Evolutionary conservation across 352 stramenopile species (phyloP), one percentile per base, ranked within the genome.

Genomic region (Globisporangium megalacanthum): DNA sequence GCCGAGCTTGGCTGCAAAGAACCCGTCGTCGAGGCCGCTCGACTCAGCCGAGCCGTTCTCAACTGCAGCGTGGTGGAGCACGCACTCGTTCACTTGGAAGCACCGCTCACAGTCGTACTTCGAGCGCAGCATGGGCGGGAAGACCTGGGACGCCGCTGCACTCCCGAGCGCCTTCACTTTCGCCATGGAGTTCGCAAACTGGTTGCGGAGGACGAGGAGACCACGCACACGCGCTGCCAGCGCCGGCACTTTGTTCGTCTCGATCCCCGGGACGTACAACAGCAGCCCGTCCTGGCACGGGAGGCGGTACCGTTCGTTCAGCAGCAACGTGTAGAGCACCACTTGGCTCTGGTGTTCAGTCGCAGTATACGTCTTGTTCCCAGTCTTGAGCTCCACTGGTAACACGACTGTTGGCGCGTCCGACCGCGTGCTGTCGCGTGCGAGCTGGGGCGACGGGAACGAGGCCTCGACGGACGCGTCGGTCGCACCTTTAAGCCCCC

Each of bases 311-410:
- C 86, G 84, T 53, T 94, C 81, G 22, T 78, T 83, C 10, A 92
- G 57, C 35, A 97, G 62, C 22, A 97, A 61, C 6, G 82, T 95
- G 49, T 97, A 96, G 41, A 96, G 51, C 36, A 96, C 92, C 14
- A 97, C 86, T 82, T 97, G 88, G 11, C 80, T 87, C 46, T 83
- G 70, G 53, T 94, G 82, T 25, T 92, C 72, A 8, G 73, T 61
- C 7, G 68, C 64, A 15, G 56, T 57, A 47, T 82, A 87, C 39
- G 59, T 59, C 54, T 89, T 86, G 49, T 78, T 95, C 11, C 89
- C 89, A 17, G 88, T 97, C 65, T 97, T 97, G 10, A 97, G 70
- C 53, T 97, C 88, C 8, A 97, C 31, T 15, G 84, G 79, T 3
- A 90, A 20, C n/a, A 92, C 70, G 15, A 68, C 50, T 25, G 54